A percentile compares a stretch with the other conserved stretches of the same genome.
Evolutionary conservation across 164 flowering plant genomes (phyloP).

Genomic region (Chimonanthus salicifolius): DNA sequence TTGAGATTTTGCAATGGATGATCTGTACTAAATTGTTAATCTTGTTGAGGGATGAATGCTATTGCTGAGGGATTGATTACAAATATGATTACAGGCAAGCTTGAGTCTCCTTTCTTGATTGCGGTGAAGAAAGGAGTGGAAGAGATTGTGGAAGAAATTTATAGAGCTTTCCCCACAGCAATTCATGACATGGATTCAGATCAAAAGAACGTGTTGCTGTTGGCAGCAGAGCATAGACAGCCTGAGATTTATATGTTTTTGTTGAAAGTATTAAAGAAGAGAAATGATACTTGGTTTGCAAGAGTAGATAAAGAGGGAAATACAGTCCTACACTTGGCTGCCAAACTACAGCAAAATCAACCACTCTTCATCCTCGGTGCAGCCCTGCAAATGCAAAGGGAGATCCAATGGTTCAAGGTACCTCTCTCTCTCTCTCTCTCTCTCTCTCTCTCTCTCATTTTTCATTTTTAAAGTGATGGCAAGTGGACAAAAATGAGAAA

Average conservation of each 20-base stretch:
- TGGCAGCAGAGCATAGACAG: constrained; percentile 42
- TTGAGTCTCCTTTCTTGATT: constrained; percentile 28
- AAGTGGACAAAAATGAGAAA: not conserved
- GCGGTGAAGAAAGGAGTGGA: constrained; percentile 34
- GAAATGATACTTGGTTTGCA: constrained; percentile 20
- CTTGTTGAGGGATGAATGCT: not conserved
- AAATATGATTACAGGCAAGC: not conserved
- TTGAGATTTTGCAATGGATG: too few species aligned
- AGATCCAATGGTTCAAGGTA: constrained; percentile 45
- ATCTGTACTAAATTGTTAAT: too few species aligned
- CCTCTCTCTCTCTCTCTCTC: not conserved
- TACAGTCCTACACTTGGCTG: constrained; percentile 37
- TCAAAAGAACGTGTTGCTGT: constrained; percentile 25
- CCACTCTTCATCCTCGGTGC: constrained; percentile 43
- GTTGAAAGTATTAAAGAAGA: constrained; percentile 10
- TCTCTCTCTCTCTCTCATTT: not conserved
- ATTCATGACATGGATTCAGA: constrained; percentile 27
- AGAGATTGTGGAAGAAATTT: constrained; percentile 33
- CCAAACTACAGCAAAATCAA: constrained; percentile 15
- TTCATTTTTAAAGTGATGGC: not conserved
- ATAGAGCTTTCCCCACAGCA: constrained; percentile 25
- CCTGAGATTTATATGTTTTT: constrained; percentile 21
- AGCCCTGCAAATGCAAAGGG: constrained; percentile 44
- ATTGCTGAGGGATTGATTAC: not conserved
- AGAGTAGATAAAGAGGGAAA: constrained; percentile 30